Conservation (phyloP, 352 stramenopile species). For the Globisporangium uncinulatum region DNA sequence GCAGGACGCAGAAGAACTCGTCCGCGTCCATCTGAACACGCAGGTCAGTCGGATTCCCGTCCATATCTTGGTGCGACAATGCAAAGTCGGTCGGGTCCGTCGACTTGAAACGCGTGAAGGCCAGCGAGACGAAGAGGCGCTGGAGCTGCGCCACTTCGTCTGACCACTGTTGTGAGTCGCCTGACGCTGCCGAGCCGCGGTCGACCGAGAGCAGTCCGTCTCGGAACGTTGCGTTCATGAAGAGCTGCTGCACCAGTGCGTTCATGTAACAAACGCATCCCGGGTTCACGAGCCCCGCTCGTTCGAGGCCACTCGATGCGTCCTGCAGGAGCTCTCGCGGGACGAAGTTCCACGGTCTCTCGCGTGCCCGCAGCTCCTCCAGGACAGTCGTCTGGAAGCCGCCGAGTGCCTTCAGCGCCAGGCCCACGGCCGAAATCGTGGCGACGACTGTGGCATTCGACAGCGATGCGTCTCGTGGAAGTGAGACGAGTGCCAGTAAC, state of each 20-base stretch:
- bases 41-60: constrained; percentile 67
- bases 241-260: constrained; percentile 96
- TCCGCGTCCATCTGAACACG: constrained; percentile 79
- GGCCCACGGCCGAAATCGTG: background rate
- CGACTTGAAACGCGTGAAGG: constrained; percentile 32
- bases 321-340: constrained; percentile 42
- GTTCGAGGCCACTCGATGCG: constrained; percentile 12
- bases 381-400: constrained; percentile 24
- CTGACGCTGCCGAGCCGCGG: constrained; percentile 4
- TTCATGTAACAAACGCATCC: constrained; percentile 99
- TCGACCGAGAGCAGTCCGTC: constrained; percentile 38
- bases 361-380: constrained; percentile 20
- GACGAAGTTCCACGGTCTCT: constrained; percentile 55
- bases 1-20: constrained; percentile 73
- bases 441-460: background rate
- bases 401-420: constrained; percentile 2
- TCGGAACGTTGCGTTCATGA: constrained; percentile 65
- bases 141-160: constrained; percentile 67
- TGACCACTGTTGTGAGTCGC: constrained; percentile 21
- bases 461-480: background rate
- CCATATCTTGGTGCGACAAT: constrained; percentile 59
- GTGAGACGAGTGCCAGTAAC: constrained; percentile 3
- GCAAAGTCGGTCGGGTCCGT: constrained; percentile 65
- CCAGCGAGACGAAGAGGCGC: constrained; percentile 56
- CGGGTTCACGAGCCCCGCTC: constrained; percentile 94